phyloP scores from a whole-genome alignment of 2,329 filamentous ascomycete genomes.

The Diaporthe ampelina region DNA sequence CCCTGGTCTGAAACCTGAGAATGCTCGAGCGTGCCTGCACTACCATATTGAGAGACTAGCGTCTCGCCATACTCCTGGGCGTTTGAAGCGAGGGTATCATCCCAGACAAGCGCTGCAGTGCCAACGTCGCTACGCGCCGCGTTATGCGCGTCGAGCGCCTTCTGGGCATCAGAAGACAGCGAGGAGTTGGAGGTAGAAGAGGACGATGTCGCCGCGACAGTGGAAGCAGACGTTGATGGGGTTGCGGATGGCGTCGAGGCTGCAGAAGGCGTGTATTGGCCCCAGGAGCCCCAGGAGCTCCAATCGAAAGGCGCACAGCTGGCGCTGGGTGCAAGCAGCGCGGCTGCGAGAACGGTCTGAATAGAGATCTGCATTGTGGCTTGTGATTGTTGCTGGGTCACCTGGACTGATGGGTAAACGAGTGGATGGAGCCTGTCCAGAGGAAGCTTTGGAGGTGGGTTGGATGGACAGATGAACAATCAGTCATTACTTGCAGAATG shows the following conservation, averaged over 20 bases:
- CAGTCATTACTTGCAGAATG: background rate
- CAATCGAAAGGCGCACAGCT: constrained; percentile 17
- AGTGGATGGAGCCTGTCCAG: constrained; percentile 4
- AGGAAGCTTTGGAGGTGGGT: background rate
- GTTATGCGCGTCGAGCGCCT: constrained; percentile 14
- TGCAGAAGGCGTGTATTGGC: background rate
- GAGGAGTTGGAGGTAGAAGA: constrained; percentile 4
- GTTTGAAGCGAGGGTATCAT: constrained; percentile 4
- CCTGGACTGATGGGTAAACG: constrained; percentile 9
- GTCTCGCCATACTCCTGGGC: constrained; percentile 22
- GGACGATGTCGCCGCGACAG: background rate
- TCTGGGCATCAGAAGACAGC: constrained; percentile 18
- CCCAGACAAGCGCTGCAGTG: constrained; percentile 22
- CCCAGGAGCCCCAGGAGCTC: constrained; percentile 19
- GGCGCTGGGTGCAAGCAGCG: constrained; percentile 17
- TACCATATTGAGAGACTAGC: constrained; percentile 15
- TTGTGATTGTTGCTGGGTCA: background rate
- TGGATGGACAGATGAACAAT: background rate
- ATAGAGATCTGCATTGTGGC: constrained; percentile 24
- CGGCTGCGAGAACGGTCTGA: constrained; percentile 15
- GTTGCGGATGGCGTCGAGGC: background rate
- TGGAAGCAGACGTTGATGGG: background rate
- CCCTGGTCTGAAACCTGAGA: constrained; percentile 19
- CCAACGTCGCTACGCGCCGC: constrained; percentile 18
- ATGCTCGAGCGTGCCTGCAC: constrained; percentile 17